Base-by-base conservation (phyloP, 768 basidiomycete genomes). In the Trametes coccinea region DNA sequence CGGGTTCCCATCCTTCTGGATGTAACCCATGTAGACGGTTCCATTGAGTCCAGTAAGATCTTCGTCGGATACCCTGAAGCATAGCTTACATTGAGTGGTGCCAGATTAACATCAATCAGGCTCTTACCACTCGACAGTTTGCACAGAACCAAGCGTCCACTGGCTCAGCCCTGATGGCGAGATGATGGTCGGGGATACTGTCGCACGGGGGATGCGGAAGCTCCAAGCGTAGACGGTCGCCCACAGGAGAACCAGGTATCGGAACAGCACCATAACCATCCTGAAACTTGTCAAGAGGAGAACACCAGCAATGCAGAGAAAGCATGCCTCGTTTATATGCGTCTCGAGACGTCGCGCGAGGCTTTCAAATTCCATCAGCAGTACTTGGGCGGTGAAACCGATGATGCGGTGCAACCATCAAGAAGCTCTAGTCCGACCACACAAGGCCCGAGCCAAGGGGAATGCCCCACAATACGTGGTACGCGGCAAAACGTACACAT, bases 331-430 rank as follows among this genome's bases (percentile, higher is more conserved):
- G 22, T 39, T 17, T 13, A 30, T 40, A 53, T 40, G 39, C 5
- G 7, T 37, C 16, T 16, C n/a, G 33, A 37, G 22, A 37, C 11
- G 22, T 39, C 27, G 51, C 51, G 51, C 37, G 30, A 37, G 11
- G 51, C 22, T 40, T 22, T 17, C 37, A 37, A 22, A 22, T 22
- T 37, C 34, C 34, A 37, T 37, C 51, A 53, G 37, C 51, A 40
- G 51, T 53, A 39, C 51, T 37, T 53, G 51, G 39, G 51, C 51
- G 51, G 51, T 17, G 51, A 53, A 37, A 40, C 37, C 13, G 31
- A 53, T 22, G 39, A 53, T 27, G 51, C 51, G 51, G 51, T 40
- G 37, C 37, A 17, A 40, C 1, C 17, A 29, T 10, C 45, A 22
- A 17, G n/a, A 22, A 45, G 22, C 44, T 17, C 6, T 22, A 37